A percentile compares a stretch with the other conserved stretches of the same genome.
These are phyloP conservation scores for Paramyrothecium roridum DNA, from an alignment of 2,329 filamentous ascomycete species.

Conservation along the genomic window DNA sequence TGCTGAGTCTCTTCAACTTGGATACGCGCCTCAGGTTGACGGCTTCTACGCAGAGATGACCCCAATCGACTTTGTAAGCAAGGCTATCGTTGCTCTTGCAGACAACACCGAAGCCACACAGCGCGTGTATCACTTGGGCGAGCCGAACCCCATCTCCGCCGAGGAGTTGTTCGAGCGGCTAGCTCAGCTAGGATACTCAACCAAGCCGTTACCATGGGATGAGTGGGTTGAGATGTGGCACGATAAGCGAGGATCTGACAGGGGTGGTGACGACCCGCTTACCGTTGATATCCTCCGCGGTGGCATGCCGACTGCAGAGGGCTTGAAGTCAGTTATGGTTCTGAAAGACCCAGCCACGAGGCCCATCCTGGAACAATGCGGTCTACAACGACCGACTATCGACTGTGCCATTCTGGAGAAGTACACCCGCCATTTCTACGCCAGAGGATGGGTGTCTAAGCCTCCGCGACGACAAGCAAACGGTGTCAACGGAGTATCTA, in stretches of 20 bases:
- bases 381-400: conserved; percentile 64
- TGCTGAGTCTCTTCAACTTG: conserved; percentile 73
- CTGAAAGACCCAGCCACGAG: conserved; percentile 68
- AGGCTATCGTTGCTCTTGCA: conserved; percentile 67
- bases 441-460: conserved; percentile 69
- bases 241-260: conserved; percentile 62
- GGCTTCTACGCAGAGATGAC: conserved; percentile 83
- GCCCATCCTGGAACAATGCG: conserved; percentile 49
- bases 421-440: conserved; percentile 78
- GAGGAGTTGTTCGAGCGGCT: conserved; percentile 63
- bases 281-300: conserved; percentile 77
- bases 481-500: conserved; percentile 16
- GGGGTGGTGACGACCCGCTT: conserved; percentile 68
- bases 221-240: conserved; percentile 74
- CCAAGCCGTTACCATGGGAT: conserved; percentile 63
- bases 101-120: conserved; percentile 61
- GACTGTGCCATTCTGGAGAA: conserved; percentile 70
- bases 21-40: conserved; percentile 65
- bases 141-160: conserved; percentile 67
- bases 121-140: conserved; percentile 70
- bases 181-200: conserved; percentile 66
- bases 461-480: conserved; percentile 49
- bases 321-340: conserved; percentile 67
- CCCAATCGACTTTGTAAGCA: conserved; percentile 76
- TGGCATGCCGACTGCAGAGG: conserved; percentile 75